phyloP scores from a whole-genome alignment of 306 rosid species.

The Prunus mira region DNA sequence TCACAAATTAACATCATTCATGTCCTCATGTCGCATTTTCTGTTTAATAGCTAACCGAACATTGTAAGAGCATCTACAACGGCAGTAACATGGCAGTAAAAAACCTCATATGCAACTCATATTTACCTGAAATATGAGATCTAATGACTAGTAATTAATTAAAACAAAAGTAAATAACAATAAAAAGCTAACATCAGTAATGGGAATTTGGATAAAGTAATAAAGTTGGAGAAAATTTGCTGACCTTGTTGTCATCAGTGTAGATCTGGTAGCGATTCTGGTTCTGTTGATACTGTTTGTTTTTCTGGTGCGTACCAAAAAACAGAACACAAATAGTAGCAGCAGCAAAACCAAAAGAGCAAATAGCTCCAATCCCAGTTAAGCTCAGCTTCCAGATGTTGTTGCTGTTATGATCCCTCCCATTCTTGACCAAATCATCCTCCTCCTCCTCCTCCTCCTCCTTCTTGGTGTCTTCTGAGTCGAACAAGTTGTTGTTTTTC shows the following conservation, averaged over 20 bases:
- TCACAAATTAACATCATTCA: neutral
- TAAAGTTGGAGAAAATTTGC: neutral
- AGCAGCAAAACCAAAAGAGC: constrained; percentile 83
- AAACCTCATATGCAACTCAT: too few species aligned
- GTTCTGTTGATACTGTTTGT: constrained; percentile 29
- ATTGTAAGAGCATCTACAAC: too few species aligned
- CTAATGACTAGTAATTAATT: too few species aligned
- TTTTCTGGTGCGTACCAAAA: constrained; percentile 53
- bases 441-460: constrained; percentile 30
- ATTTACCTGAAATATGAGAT: too few species aligned
- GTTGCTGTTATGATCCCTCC: constrained; percentile 13
- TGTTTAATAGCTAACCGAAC: too few species aligned
- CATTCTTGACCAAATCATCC: constrained; percentile 10
- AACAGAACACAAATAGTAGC: constrained; percentile 67
- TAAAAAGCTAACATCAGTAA: neutral
- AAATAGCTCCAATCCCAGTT: constrained; percentile 83
- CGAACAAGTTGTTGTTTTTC: constrained; percentile 16
- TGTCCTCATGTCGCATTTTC: too few species aligned
- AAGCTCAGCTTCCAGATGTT: constrained; percentile 68
- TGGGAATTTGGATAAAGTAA: too few species aligned
- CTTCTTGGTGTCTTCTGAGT: neutral
- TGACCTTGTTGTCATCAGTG: constrained; percentile 71
- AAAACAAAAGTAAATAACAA: neutral
- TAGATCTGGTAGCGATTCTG: constrained; percentile 67
- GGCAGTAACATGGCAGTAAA: too few species aligned